Conservation (phyloP, 225 moss, liverwort and hornwort species). For the Pseudoscleropodium purum region DNA sequence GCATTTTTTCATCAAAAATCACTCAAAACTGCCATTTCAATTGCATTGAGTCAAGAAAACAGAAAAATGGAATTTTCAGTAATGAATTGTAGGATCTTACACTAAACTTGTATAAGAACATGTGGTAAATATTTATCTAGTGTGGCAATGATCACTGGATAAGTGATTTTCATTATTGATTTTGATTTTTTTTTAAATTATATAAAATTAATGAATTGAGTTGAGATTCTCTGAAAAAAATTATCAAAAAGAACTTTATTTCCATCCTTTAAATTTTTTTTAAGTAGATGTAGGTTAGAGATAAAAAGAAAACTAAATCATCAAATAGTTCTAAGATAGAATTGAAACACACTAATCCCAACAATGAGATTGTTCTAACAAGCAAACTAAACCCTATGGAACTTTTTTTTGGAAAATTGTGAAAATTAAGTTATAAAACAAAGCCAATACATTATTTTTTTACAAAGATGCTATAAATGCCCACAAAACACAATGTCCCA, state of each 20-base stretch:
- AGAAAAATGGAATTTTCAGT: neutral
- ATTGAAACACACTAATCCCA: neutral
- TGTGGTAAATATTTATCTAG: too few species aligned
- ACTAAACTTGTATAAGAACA: neutral
- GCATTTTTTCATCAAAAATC: too few species aligned
- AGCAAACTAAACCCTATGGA: neutral
- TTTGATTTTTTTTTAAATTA: too few species aligned
- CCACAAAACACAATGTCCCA: neutral
- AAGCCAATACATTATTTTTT: neutral
- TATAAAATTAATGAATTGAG: neutral
- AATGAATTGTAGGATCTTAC: neutral
- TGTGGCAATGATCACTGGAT: too few species aligned
- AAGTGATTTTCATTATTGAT: too few species aligned
- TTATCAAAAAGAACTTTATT: neutral
- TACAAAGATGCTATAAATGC: neutral
- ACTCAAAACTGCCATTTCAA: neutral
- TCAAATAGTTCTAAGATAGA: neutral
- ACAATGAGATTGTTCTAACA: neutral
- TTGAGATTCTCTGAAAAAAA: neutral
- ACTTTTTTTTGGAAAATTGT: neutral
- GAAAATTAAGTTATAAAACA: neutral
- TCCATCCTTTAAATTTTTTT: neutral
- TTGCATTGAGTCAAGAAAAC: neutral
- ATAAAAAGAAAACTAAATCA: neutral
- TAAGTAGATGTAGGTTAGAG: neutral